Evolutionary conservation across 1,284 basidiomycete genomes (phyloP).

Genomic region (Tilletia walkeri): DNA sequence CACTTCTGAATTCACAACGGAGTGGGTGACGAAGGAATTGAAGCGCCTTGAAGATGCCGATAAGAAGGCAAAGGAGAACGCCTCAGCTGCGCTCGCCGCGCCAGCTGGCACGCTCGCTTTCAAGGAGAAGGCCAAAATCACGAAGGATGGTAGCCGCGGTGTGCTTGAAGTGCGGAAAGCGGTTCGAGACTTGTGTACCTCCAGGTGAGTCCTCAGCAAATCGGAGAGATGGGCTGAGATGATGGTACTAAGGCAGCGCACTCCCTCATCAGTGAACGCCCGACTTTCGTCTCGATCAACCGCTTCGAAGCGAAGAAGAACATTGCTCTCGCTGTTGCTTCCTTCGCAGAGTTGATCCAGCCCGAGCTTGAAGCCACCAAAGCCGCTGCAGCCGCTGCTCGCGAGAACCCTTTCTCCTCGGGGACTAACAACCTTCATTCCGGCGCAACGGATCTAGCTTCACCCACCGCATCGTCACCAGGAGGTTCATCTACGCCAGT

Average conservation of each 20-base stretch:
- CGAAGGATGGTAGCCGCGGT: conserved; percentile 12
- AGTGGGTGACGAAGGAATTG: conserved; percentile 29
- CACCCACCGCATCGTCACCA: background rate
- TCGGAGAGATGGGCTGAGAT: no score
- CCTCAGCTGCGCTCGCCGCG: conserved; percentile 1
- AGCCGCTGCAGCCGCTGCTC: background rate
- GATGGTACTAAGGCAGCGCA: no score
- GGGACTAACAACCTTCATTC: background rate
- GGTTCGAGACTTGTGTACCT: conserved; percentile 12
- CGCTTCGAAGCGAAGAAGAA: conserved; percentile 98
- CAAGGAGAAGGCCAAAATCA: conserved; percentile 5
- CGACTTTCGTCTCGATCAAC: conserved; percentile 84
- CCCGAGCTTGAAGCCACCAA: conserved; percentile 14
- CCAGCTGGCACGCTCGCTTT: background rate
- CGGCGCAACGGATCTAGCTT: background rate
- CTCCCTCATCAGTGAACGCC: conserved; percentile 57
- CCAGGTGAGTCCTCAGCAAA: conserved; percentile 1
- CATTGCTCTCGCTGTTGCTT: conserved; percentile 71
- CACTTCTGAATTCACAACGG: conserved; percentile 25
- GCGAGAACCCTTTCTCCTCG: background rate
- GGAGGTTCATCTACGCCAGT: background rate
- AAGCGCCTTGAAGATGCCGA: conserved; percentile 59
- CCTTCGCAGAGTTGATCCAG: conserved; percentile 64
- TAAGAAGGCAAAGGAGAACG: conserved; percentile 25
- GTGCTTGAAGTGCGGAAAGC: background rate